Conservation (phyloP, 768 basidiomycete genomes). For the Tricholoma flavovirens region DNA sequence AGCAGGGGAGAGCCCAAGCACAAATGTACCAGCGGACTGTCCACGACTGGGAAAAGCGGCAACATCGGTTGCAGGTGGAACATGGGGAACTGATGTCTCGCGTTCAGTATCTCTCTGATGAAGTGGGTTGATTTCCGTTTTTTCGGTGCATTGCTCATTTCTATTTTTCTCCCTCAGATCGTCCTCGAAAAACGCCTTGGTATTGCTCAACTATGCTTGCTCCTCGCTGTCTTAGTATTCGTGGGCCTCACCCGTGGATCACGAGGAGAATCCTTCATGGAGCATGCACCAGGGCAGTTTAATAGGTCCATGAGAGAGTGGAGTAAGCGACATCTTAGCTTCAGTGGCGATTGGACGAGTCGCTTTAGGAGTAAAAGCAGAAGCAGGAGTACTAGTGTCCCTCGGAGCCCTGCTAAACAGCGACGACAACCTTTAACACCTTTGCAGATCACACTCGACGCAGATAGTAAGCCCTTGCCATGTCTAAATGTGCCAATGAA, state of each 20-base stretch:
- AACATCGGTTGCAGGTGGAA: constrained; percentile 62
- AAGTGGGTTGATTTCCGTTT: constrained; percentile 43
- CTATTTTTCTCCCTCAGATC: constrained; percentile 40
- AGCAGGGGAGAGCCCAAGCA: constrained; percentile 65
- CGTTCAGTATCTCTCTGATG: constrained; percentile 72
- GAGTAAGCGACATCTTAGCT: constrained; percentile 50
- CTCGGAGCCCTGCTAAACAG: constrained; percentile 9
- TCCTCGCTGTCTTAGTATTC: constrained; percentile 80
- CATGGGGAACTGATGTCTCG: constrained; percentile 61
- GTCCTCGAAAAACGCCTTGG: constrained; percentile 85
- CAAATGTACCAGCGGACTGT: constrained; percentile 59
- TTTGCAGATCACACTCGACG: constrained; percentile 3
- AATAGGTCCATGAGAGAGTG: constrained; percentile 42
- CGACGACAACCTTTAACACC: constrained; percentile 26
- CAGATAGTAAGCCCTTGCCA: constrained; percentile 1
- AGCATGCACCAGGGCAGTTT: constrained; percentile 17
- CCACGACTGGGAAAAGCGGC: constrained; percentile 64
- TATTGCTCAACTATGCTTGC: constrained; percentile 79
- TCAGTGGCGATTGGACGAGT: constrained; percentile 49
- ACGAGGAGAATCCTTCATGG: constrained; percentile 27
- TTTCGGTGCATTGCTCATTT: not conserved
- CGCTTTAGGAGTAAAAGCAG: constrained; percentile 26
- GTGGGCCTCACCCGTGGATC: constrained; percentile 83
- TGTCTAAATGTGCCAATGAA: not conserved
- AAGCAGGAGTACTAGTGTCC: constrained; percentile 12